Evolutionary conservation across 225 moss, liverwort and hornwort genomes (phyloP), one percentile per base, ranked within the genome.

Genomic region (Physcomitrium patens): DNA sequence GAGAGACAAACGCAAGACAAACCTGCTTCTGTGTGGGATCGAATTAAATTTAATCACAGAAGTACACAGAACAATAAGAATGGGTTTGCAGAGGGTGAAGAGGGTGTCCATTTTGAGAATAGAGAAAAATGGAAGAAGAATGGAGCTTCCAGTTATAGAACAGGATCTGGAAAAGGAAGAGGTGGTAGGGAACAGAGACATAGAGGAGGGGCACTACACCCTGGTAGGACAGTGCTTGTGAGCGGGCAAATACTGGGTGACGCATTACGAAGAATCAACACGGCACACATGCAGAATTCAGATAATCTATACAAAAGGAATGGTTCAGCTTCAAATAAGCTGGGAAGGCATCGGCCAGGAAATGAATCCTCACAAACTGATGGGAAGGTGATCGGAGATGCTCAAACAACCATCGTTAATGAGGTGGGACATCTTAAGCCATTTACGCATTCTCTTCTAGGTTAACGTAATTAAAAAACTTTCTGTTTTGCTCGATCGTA

Each of bases 21-120:
- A 65, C 80, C 75, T 49, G 47, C 79, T 45, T 81, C 89, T 64
- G 94, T 97, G 37, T 97, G 97, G 97, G 94, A 97, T 79, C 93
- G 97, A 48, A 74, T 97, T 79, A 92, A 80, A 64, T 69, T 82
- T n/a, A 79, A 76, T 58, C 77, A 80, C 42, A 79, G 72, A 76
- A 91, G 68, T 68, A 77, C 50, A 42, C 61, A 78, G 43, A 9
- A 51, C 23, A 79, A 68, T 2, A 72, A 76, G 65, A 86, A 52
- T 23, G 84, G 86, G 43, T 86, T 79, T 53, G 68, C 73, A 53
- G 89, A 41, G 80, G 85, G 78, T 74, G 83, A 81, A 59, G 68
- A 37, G 7, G 31, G 31, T 37, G 31, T 52, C 13, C 67, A 64
- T 57, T 69, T 71, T 19, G 83, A 80, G 28, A 86, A 88, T 69